A percentile compares a stretch with the other conserved stretches of the same genome.
These are phyloP conservation scores for Peniophora sp. DNA, from an alignment of 1,284 basidiomycete genomes.

Conservation along the genomic window DNA sequence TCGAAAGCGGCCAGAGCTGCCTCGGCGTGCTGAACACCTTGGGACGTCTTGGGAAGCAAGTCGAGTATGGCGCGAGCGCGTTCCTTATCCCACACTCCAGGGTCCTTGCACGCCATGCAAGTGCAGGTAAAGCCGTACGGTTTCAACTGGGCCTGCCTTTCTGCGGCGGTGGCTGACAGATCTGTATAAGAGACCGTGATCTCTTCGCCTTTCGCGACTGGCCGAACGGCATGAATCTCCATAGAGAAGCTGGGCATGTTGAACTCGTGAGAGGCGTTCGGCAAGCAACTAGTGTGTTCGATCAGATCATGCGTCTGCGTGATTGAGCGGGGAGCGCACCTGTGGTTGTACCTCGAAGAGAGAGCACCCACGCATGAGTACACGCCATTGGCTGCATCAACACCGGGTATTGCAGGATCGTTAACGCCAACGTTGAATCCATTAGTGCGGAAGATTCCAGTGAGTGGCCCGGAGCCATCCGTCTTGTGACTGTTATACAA, in stretches of 20 bases:
- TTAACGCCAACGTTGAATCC: slow-evolving; percentile 14
- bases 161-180: not conserved
- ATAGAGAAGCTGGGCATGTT: slow-evolving; percentile 1
- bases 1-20: too few relatives aligned
- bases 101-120: slow-evolving; percentile 2
- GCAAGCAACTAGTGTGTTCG: not conserved
- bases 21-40: not conserved
- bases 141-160: slow-evolving; percentile 1
- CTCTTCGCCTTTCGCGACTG: slow-evolving; percentile 6
- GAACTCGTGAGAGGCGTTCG: not conserved
- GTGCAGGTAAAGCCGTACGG: slow-evolving; percentile 5
- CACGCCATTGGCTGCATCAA: not conserved
- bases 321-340: not conserved
- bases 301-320: not conserved
- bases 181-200: slow-evolving; percentile 1
- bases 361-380: not conserved
- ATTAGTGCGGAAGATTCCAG: slow-evolving; percentile 17
- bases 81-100: slow-evolving; percentile 1
- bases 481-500: slow-evolving; percentile 13
- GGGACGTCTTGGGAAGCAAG: not conserved
- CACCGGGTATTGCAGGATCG: slow-evolving; percentile 1
- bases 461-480: slow-evolving; percentile 6
- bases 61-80: too few relatives aligned
- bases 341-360: not conserved
- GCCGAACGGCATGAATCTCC: slow-evolving; percentile 1